Evolutionary conservation across 2,329 filamentous ascomycete genomes (phyloP), one percentile per base, ranked within the genome.

Genomic region (Drechslera avenae): DNA sequence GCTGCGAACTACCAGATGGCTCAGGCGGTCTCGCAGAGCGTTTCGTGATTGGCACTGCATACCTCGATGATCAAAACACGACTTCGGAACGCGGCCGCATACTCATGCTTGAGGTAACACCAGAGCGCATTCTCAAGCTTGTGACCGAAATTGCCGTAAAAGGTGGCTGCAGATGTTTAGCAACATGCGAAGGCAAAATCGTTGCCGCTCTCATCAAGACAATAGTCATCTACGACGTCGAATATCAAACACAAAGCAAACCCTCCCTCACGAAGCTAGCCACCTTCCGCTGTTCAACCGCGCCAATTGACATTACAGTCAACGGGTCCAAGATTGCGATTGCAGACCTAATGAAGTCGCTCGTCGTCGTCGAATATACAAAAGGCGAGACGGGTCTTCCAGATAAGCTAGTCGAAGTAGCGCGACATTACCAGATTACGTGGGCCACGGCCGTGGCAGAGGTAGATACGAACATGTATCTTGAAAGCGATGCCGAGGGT

Each of bases 151-250:
- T 88, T 39, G 79, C 82, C 1, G 80, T 96, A 26, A 91, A 86
- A 66, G 91, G 91, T 2, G 87, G 89, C 1, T 97, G 92, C 69
- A 85, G 91, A 50, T 88, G 88, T 52, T 74, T 99, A 19, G 88
- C 83, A 2, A 83, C 92, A 47, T 80, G 94, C 37, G 54, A 73
- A 56, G 87, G 87, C 51, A 86, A 87, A 52, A 87, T 99, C 40
- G 88, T 97, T 17, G 90, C 91, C 1, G 91, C 88, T 0, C 79
- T 97, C n/a, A 86, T 90, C 50, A 97, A 97, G 75, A 96, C 91
- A 1, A 79, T 86, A 39, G 81, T 86, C n/a, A 73, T 86, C 19
- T 86, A 82, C 71, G 74, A 78, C 37, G 73, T 86, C 49, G 74
- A 83, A 75, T 64, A 85, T 81, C 14, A 79, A 72, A 52, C 83